These are phyloP conservation scores for Entomortierella parvispora DNA, from an alignment of 192 early-diverging fungal species.

Conservation along the genomic window DNA sequence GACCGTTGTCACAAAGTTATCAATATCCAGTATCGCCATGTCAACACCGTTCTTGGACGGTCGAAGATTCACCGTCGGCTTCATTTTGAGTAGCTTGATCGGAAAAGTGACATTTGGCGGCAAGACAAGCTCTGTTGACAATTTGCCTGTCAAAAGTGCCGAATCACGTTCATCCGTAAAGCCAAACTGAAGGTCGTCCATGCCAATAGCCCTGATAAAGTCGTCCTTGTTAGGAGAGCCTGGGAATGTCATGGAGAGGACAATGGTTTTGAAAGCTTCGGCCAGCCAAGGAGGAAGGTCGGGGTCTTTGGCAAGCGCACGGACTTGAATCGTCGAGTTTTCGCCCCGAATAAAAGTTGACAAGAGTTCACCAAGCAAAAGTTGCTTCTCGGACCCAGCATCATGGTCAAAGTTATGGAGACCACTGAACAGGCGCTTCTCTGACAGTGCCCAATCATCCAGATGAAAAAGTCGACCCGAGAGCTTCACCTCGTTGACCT, in stretches of 20 bases:
- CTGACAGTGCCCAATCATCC: constrained; percentile 28
- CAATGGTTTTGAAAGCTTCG: constrained; percentile 36
- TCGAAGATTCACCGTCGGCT: constrained; percentile 15
- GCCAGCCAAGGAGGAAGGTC: constrained; percentile 31
- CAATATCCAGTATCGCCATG: constrained; percentile 25
- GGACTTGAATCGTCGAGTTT: constrained; percentile 40
- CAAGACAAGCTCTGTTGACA: constrained; percentile 34
- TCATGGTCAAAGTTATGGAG: neutral
- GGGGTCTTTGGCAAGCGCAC: constrained; percentile 35
- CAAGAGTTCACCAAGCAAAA: constrained; percentile 28
- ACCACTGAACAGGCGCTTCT: neutral
- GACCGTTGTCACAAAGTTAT: constrained; percentile 25
- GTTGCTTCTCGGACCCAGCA: constrained; percentile 32
- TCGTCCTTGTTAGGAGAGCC: constrained; percentile 30
- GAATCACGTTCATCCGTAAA: constrained; percentile 20
- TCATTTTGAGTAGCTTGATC: constrained; percentile 45
- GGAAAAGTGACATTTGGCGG: constrained; percentile 51
- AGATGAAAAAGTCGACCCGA: constrained; percentile 46
- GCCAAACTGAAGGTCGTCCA: constrained; percentile 33
- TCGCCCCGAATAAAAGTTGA: constrained; percentile 43
- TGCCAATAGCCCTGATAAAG: constrained; percentile 30
- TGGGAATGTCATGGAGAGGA: constrained; percentile 38
- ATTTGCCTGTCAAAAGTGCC: constrained; percentile 17
- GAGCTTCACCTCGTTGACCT: constrained; percentile 16
- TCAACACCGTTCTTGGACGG: constrained; percentile 6